Base-by-base conservation (phyloP, 129 eudicot genomes). In the Arctium lappa region DNA sequence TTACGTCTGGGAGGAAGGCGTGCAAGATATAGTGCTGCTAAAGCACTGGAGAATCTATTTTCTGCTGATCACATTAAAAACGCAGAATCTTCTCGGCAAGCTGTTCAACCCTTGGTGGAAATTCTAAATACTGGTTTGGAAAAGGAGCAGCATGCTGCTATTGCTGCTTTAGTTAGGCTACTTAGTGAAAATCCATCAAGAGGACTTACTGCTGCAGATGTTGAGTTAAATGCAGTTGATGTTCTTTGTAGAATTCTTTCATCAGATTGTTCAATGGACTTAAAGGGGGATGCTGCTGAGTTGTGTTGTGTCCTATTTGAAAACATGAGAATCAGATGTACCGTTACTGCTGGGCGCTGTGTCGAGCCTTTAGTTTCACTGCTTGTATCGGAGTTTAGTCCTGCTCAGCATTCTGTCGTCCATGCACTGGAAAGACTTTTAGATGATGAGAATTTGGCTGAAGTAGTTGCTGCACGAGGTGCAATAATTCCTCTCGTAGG, bases 111-210 rank as follows among this genome's bases (percentile, higher is more conserved):
- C 0, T 86, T 96, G 84, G 98, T 96, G 75, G 99, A 96, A 82
- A 88, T 96, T 78, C 86, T 96, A 36, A 93, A 82, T 81, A 91
- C 94, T 4, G 99, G 99, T 66, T 88, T 88, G 86, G 99, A 96
- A 86, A 93, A 89, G 82, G 99, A 96, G 87, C 99, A 93, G 72
- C 99, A 96, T 87, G 99, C 99, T 79, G 99, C 99, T 76, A 96
- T 96, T 73, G 97, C 95, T 78, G 99, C 99, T 29, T 74, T 96
- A 79, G 92, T 92, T 70, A 88, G 89, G 76, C 85, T 96, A 44
- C 90, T 93, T 36, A 83, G 91, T 71, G 99, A 88, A 30, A 96
- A 96, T 79, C 97, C 98, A 16, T 89, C 98, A 18, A 91, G 88
- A 78, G 99, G 98, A 29, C 88, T 91, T 37, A 91, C 92, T 18